These are phyloP conservation scores for Polysphondylium violaceum DNA, from an alignment of 78 protist species.

Conservation along the genomic window DNA sequence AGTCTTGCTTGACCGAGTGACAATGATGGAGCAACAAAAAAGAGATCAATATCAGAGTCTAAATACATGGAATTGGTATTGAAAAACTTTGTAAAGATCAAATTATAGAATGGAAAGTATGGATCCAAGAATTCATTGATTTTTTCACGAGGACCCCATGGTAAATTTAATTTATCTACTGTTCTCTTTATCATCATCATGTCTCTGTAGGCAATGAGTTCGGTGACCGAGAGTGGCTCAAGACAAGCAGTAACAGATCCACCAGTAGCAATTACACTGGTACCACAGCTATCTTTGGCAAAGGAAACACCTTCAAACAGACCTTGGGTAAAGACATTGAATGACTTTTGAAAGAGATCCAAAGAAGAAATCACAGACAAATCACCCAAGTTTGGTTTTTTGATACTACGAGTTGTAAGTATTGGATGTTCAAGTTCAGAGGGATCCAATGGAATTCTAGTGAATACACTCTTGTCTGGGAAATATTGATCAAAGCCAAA, in stretches of 20 bases:
- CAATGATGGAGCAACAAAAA: background rate
- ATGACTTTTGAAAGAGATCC: slow-evolving; percentile 4
- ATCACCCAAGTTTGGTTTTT: background rate
- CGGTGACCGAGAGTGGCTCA: background rate
- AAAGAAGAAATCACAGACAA: slow-evolving; percentile 7
- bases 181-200: background rate
- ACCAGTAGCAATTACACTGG: slow-evolving; percentile 9
- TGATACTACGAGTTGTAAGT: background rate
- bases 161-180: background rate
- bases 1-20: background rate
- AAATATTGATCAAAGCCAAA: background rate
- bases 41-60: slow-evolving; percentile 39
- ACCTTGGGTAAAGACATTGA: background rate
- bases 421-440: slow-evolving; percentile 1
- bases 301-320: slow-evolving; percentile 2
- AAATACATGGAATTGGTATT: background rate
- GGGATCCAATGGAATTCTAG: background rate
- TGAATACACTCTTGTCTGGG: slow-evolving; percentile 2
- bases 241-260: slow-evolving; percentile 23
- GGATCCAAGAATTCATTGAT: background rate
- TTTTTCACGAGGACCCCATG: background rate
- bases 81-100: background rate
- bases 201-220: background rate
- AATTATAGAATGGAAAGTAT: background rate
- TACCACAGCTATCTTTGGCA: background rate